These are phyloP conservation scores for Ophidiomyces ophidiicola DNA, from an alignment of 2,329 filamentous ascomycete species.

Conservation along the genomic window DNA sequence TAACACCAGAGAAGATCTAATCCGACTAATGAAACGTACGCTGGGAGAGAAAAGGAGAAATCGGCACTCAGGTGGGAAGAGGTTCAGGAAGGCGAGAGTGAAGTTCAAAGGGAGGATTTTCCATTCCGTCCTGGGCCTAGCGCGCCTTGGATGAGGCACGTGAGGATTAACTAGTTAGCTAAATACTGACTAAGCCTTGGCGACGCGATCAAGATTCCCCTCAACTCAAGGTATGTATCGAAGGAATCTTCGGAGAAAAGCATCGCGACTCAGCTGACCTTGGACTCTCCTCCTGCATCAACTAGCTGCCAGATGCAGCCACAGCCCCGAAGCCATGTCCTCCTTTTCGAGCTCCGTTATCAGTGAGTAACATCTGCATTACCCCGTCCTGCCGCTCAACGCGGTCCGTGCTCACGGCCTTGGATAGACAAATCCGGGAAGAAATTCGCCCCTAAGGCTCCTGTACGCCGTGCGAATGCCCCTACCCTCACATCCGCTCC, in stretches of 20 bases:
- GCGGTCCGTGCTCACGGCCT: slow-evolving; percentile 7
- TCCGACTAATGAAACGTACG: not conserved
- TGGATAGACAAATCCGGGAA: slow-evolving; percentile 52
- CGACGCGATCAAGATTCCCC: too few relatives aligned
- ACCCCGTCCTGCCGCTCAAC: slow-evolving; percentile 1
- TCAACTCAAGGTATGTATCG: too few relatives aligned
- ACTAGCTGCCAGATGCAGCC: not conserved
- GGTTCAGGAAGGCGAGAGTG: slow-evolving; percentile 18
- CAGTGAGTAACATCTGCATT: slow-evolving; percentile 27
- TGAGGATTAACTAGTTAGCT: slow-evolving; percentile 24
- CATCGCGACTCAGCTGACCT: too few relatives aligned
- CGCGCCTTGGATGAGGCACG: slow-evolving; percentile 27
- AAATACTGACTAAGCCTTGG: slow-evolving; percentile 19
- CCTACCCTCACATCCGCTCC: slow-evolving; percentile 6
- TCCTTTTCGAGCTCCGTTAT: slow-evolving; percentile 45
- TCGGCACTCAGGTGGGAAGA: slow-evolving; percentile 17
- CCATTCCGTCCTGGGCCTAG: slow-evolving; percentile 20
- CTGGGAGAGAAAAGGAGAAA: slow-evolving; percentile 4
- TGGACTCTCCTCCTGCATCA: not conserved
- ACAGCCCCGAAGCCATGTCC: slow-evolving; percentile 27
- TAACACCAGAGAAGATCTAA: slow-evolving; percentile 1
- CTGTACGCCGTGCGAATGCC: slow-evolving; percentile 40
- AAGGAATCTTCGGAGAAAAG: too few relatives aligned
- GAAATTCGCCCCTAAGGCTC: slow-evolving; percentile 64
- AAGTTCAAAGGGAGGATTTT: slow-evolving; percentile 31